These are phyloP conservation scores for Phialophora expanda DNA, from an alignment of 2,329 filamentous ascomycete genomes.

Conservation along the genomic window DNA sequence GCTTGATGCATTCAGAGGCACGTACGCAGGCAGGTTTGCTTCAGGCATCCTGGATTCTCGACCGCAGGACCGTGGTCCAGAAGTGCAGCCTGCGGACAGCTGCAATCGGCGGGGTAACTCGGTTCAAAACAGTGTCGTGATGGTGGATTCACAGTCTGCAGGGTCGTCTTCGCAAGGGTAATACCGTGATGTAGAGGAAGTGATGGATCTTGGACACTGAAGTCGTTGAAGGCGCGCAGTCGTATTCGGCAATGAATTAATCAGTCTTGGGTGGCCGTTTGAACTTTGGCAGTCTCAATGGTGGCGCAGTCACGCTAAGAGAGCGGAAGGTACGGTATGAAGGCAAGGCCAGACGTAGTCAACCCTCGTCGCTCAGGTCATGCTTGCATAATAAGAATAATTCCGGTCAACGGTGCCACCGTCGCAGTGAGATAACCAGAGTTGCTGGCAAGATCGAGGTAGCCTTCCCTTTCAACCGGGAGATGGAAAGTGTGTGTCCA, in stretches of 20 bases:
- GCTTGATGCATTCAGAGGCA: conserved; percentile 36
- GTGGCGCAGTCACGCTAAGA: conserved; percentile 36
- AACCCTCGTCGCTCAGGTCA: conserved; percentile 31
- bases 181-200: conserved; percentile 1
- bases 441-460: background rate
- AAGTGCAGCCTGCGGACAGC: conserved; percentile 24
- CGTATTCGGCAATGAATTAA: conserved; percentile 30
- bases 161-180: background rate
- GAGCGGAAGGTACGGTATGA: conserved; percentile 5
- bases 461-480: background rate
- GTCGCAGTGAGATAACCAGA: conserved; percentile 8
- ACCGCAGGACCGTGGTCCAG: conserved; percentile 26
- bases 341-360: background rate
- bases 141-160: conserved; percentile 3
- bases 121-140: background rate
- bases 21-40: conserved; percentile 68
- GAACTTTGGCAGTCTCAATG: conserved; percentile 11
- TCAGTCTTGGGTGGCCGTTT: conserved; percentile 15
- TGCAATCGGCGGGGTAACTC: conserved; percentile 30
- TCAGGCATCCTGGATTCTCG: conserved; percentile 52
- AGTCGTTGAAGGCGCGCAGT: conserved; percentile 12
- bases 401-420: conserved; percentile 18
- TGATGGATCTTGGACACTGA: conserved; percentile 15
- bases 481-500: background rate
- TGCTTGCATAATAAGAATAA: conserved; percentile 34